Evolutionary conservation across 169 alveolate genomes (phyloP), one percentile per base, ranked within the genome.

Genomic region (Theileria parva): DNA sequence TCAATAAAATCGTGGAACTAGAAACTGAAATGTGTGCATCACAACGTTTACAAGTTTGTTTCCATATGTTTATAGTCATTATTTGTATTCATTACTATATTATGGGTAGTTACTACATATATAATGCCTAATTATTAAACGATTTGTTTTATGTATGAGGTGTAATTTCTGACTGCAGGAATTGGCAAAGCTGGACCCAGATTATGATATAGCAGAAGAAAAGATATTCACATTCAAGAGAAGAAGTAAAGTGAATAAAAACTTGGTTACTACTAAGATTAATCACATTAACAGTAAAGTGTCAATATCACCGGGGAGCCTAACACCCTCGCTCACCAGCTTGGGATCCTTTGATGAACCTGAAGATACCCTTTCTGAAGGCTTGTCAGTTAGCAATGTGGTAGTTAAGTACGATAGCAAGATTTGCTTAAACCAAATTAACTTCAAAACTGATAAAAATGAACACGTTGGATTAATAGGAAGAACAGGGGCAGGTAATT

Each of bases 391-490:
- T 4, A 63, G 39, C 3, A 63, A 63, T 3, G 71, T 21, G 44
- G 71, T 63, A 2, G 71, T 63, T 19, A 63, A 63, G 50, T 63
- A 63, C 50, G 71, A 63, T n/a, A 63, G 21, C 50, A 63, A 63
- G 19, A 21, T 63, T 17, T 63, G 71, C 39, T 21, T 63, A 7
- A 21, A 63, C 71, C 27, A 63, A 21, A 63, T 63, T 5, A 63
- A 32, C 39, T 69, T 76, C n/a, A 67, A 32, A 61, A 67, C 84
- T 15, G 32, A 12, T 9, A 32, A 72, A 59, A 76, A 85, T 28
- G 85, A 77, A 55, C 83, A 78, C 39, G 68, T 85, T 0, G 91
- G 91, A 21, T 59, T 85, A 5, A 80, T 85, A 19, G 91, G 91
- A 27, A 66, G 91, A 19, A 85, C 91, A 19, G 91, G 91, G 8